These are phyloP conservation scores for Ustilago trichophora DNA, from an alignment of 1,284 basidiomycete genomes.

Conservation along the genomic window DNA sequence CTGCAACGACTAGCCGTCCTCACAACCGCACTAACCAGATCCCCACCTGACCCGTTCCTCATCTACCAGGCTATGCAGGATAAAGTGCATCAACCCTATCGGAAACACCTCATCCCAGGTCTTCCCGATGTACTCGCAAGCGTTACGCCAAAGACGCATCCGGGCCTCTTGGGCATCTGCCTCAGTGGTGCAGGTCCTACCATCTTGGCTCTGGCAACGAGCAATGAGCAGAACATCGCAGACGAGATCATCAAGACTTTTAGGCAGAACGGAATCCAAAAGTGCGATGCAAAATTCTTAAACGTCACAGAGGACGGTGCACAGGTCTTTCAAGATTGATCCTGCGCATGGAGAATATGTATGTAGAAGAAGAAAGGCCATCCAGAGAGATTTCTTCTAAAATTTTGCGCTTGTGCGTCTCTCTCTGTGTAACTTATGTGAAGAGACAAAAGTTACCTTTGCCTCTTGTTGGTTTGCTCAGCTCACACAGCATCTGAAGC, in stretches of 20 bases:
- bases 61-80: constrained; percentile 99
- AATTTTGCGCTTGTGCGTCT: too few species aligned
- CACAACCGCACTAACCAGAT: constrained; percentile 88
- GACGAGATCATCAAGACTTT: constrained; percentile 59
- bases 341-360: too few species aligned
- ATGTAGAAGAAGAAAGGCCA: too few species aligned
- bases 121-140: constrained; percentile 73
- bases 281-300: constrained; percentile 57
- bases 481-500: too few species aligned
- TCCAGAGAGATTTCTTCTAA: too few species aligned
- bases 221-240: constrained; percentile 59
- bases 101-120: constrained; percentile 89
- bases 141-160: constrained; percentile 87
- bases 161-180: constrained; percentile 94
- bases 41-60: constrained; percentile 88
- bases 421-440: too few species aligned
- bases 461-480: too few species aligned
- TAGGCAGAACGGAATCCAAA: constrained; percentile 51
- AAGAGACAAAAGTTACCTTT: too few species aligned
- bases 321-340: constrained; percentile 6
- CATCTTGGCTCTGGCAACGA: constrained; percentile 92
- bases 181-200: constrained; percentile 97
- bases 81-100: constrained; percentile 95
- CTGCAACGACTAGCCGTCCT: constrained; percentile 96
- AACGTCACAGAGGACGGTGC: constrained; percentile 59